phyloP scores from a whole-genome alignment of 441 rosid genomes.

The Pelargonium cotyledonis region DNA sequence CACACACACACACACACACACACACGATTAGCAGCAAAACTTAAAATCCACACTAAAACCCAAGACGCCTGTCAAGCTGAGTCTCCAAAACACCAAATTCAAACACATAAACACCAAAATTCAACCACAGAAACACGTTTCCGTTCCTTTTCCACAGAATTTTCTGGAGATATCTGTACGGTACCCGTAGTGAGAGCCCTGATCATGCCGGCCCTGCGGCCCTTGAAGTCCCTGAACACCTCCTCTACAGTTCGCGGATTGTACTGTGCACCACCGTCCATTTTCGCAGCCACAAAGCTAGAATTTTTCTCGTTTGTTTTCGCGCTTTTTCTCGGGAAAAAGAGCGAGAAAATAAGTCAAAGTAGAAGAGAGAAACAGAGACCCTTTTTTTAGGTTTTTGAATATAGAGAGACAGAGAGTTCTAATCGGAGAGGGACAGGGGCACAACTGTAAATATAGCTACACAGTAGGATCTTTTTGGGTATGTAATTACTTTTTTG shows the following conservation, averaged over 20 bases:
- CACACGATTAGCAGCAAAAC: neutral
- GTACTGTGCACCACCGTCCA: slow-evolving; percentile 35
- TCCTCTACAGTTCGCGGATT: slow-evolving; percentile 68
- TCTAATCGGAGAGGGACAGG: too few relatives aligned
- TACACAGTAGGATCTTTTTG: too few relatives aligned
- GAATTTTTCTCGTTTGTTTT: neutral
- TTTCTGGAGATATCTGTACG: neutral
- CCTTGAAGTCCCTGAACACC: slow-evolving; percentile 65
- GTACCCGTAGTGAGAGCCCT: slow-evolving; percentile 62
- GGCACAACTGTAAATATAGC: too few relatives aligned
- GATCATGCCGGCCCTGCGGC: slow-evolving; percentile 56
- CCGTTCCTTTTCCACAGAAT: too few relatives aligned
- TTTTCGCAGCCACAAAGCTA: neutral
- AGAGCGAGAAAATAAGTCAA: neutral
- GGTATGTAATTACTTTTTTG: too few relatives aligned
- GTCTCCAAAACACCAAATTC: neutral
- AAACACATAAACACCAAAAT: neutral
- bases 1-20: neutral
- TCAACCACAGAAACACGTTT: neutral
- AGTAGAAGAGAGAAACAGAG: neutral
- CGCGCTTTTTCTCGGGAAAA: neutral
- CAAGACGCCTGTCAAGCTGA: too few relatives aligned
- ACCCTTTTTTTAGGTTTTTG: too few relatives aligned
- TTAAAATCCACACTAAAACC: neutral
- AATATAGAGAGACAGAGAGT: too few relatives aligned